Base-by-base conservation (phyloP, 192 early-diverging fungal species). In the Entrophospora sp. region DNA sequence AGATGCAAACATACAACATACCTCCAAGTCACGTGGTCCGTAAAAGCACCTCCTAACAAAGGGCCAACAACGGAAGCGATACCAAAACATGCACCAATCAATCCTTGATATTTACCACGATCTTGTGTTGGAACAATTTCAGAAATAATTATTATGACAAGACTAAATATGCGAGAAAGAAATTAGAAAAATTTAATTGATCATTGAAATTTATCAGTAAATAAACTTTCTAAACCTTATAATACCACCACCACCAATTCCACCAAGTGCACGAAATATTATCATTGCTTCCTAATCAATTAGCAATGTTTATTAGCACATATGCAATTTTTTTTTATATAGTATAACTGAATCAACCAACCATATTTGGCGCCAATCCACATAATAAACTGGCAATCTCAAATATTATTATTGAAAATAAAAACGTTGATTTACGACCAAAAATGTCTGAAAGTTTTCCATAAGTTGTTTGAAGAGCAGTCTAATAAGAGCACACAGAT, bases 361-460 rank as follows among this genome's bases (percentile, higher is more conserved):
- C 69, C 85, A 82, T 89, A 9, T 73, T 71, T n/a, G 24, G 65
- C 1, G 93, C 86, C 25, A 81, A 68, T 20, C 91, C 96, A 70
- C 94, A 95, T n/a, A 95, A 72, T 2, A 89, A 67, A 0, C 89
- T 91, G 4, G 94, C 94, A 7, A 87, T 49, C 58, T 86, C 81
- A 69, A 98, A 98, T 27, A 93, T 64, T 25, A 77, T 51, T 36
- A 92, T 83, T 2, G 91, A 88, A 34, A 83, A 78, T 0, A 94
- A 61, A 31, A 97, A 84, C n/a, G 82, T 81, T n/a, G 72, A 55
- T 66, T 93, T 89, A 32, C 93, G 83, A 24, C 93, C 93, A 76
- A 95, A 89, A 63, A 96, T 96, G 67, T 98, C 94, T 46, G 90
- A 83, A 58, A 96, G 81, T 67, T 90, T 66, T 42, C 77, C 73